phyloP scores from a whole-genome alignment of 106 monocot genomes.

The Dendrobium nobile region DNA sequence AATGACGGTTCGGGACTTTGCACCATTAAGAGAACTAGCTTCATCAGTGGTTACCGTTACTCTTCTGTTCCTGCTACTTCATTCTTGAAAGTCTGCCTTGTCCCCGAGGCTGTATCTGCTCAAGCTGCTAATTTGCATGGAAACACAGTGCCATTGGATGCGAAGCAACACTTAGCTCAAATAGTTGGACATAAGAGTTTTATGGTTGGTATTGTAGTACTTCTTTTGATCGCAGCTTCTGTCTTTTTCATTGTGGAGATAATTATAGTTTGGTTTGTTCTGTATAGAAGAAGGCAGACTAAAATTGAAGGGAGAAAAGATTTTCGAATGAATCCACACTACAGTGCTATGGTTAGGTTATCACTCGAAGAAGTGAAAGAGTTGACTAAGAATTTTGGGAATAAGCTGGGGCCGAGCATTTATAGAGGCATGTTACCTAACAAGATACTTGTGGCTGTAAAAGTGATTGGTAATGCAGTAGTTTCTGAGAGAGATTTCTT shows the following conservation, averaged over 20 bases:
- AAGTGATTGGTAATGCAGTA: slow-evolving; percentile 14
- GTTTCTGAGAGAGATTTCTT: slow-evolving; percentile 31
- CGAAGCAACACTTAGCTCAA: background rate
- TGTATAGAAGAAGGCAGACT: slow-evolving; percentile 19
- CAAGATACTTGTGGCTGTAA: slow-evolving; percentile 22
- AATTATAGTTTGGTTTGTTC: slow-evolving; percentile 27
- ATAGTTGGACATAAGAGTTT: slow-evolving; percentile 10
- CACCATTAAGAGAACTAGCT: slow-evolving; percentile 29
- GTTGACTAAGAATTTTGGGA: slow-evolving; percentile 33
- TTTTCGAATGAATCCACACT: slow-evolving; percentile 20
- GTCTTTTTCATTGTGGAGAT: slow-evolving; percentile 31
- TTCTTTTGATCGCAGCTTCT: slow-evolving; percentile 28
- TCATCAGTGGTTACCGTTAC: slow-evolving; percentile 32
- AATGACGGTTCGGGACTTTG: slow-evolving; percentile 42
- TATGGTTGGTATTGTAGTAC: slow-evolving; percentile 17
- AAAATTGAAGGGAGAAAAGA: slow-evolving; percentile 14
- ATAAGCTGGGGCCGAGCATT: slow-evolving; percentile 18
- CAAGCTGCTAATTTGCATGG: slow-evolving; percentile 15
- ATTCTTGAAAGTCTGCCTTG: slow-evolving; percentile 37
- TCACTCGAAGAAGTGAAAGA: slow-evolving; percentile 33
- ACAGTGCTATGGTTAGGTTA: slow-evolving; percentile 30
- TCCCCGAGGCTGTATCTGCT: slow-evolving; percentile 34
- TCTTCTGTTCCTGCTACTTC: slow-evolving; percentile 25
- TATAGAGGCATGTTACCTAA: slow-evolving; percentile 37
- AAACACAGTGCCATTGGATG: background rate